Percentiles rank a stretch among this genome's conserved stretches.
Evolutionary conservation across 2,329 filamentous ascomycete genomes (phyloP).

Genomic region (Trichoderma koningii): DNA sequence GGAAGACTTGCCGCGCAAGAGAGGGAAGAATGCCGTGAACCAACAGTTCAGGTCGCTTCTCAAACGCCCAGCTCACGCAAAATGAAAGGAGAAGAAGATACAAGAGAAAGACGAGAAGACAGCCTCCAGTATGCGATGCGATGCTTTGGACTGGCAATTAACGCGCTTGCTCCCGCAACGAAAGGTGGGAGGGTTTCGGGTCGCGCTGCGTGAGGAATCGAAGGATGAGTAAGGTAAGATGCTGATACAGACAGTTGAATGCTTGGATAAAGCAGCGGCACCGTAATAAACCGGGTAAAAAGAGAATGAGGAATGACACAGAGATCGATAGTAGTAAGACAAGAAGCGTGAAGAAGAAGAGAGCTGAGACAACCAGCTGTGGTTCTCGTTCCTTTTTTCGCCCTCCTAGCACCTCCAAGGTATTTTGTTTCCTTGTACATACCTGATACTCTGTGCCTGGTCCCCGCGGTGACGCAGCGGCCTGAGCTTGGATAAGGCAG

Average conservation of each 20-base stretch:
- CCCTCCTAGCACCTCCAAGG: too few species aligned
- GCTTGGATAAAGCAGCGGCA: background rate
- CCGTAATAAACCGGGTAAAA: background rate
- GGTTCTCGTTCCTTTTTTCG: background rate
- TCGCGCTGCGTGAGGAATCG: background rate
- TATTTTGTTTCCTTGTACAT: slow-evolving; percentile 6
- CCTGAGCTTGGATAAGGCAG: background rate
- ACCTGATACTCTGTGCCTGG: background rate
- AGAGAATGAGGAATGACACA: background rate
- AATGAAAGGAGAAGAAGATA: background rate
- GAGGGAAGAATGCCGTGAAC: background rate
- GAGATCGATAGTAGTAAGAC: too few species aligned
- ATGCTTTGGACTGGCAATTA: background rate
- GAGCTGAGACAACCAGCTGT: background rate
- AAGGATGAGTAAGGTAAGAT: background rate
- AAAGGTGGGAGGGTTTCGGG: background rate
- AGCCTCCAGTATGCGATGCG: background rate
- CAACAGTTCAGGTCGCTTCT: background rate
- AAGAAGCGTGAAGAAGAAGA: background rate
- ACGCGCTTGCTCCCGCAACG: slow-evolving; percentile 1
- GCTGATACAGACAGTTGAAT: background rate
- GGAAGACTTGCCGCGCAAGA: background rate
- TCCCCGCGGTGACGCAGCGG: slow-evolving; percentile 29
- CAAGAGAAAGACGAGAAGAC: background rate
- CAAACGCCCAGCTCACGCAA: background rate